Evolutionary conservation across 805 yeast species (phyloP), one percentile per base, ranked within the genome.

Genomic region (Saturnispora serradocipensis): DNA sequence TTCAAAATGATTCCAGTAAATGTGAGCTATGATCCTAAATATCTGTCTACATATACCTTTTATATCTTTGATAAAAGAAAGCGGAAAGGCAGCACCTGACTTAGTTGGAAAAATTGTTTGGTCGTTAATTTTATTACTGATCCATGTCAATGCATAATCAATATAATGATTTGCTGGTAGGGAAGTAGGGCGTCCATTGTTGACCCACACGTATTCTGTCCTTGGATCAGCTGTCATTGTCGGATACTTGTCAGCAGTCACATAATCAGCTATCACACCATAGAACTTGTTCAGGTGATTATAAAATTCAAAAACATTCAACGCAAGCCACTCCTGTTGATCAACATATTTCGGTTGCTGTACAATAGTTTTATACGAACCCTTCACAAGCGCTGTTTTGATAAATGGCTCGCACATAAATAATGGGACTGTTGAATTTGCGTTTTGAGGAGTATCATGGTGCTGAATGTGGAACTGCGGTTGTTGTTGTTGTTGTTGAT

Each of bases 221-320:
- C 83, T 83, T 2, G 96, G 88, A 4, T 97, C 99, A 0, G 98
- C 99, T 60, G 81, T 88, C 99, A 93, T 93, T 1, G 91, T 84
- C 11, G 96, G 96, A 61, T 83, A 88, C 28, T 83, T 78, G 59
- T 87, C 95, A 0, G 96, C 90, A 2, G 96, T 88, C 40, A 91
- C 88, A 60, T 87, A 89, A 59, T 91, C 98, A 2, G 89, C 78
- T 43, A 93, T 78, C n/a, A 89, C 86, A 1, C 93, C 95, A 65
- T 88, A 89, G 61, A 91, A 89, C 63, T 86, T 93, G 58, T 86
- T 85, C 53, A 93, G 68, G 61, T 88, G 88, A 47, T 86, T 85
- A 70, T 84, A 88, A 58, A 88, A 79, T 67, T 93, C 99, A 67
- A 90, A 90, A 6, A 88, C 81, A 65, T 89, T 93, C 51, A 93